phyloP scores from a whole-genome alignment of 495 filamentous ascomycete species.

The Extremus antarcticus region DNA sequence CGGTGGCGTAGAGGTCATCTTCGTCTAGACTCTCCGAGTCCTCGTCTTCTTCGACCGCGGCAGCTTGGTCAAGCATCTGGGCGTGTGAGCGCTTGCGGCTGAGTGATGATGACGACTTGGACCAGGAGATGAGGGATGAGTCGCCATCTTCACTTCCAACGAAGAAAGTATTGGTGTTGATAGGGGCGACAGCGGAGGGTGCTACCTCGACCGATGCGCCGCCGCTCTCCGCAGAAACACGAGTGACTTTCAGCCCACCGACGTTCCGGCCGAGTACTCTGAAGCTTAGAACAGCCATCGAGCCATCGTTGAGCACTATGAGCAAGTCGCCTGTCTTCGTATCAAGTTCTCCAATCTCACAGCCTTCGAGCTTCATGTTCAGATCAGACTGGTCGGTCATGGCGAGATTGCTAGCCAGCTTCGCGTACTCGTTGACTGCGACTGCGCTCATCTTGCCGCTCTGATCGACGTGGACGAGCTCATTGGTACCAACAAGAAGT shows the following conservation, averaged over 20 bases:
- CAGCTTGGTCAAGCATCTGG: conserved; percentile 29
- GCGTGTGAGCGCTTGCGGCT: conserved; percentile 38
- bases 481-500: conserved; percentile 75
- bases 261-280: conserved; percentile 86
- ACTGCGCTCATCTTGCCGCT: conserved; percentile 86
- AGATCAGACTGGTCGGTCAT: conserved; percentile 80
- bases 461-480: conserved; percentile 92
- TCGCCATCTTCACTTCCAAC: conserved; percentile 77
- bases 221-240: conserved; percentile 48
- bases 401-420: conserved; percentile 62
- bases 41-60: conserved; percentile 42
- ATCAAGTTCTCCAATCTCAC: conserved; percentile 62
- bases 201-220: conserved; percentile 49
- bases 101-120: conserved; percentile 40
- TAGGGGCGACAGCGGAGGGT: conserved; percentile 55
- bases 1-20: conserved; percentile 60
- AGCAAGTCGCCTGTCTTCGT: conserved; percentile 69
- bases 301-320: conserved; percentile 68
- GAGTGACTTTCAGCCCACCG: conserved; percentile 63
- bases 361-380: conserved; percentile 69
- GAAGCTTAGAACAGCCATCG: conserved; percentile 67
- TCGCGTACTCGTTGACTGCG: conserved; percentile 84
- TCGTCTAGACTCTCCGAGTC: conserved; percentile 36
- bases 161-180: conserved; percentile 67
- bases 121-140: conserved; percentile 72